Evolutionary conservation across 2,329 filamentous ascomycete genomes (phyloP).

Genomic region (Chaetomium strumarium): DNA sequence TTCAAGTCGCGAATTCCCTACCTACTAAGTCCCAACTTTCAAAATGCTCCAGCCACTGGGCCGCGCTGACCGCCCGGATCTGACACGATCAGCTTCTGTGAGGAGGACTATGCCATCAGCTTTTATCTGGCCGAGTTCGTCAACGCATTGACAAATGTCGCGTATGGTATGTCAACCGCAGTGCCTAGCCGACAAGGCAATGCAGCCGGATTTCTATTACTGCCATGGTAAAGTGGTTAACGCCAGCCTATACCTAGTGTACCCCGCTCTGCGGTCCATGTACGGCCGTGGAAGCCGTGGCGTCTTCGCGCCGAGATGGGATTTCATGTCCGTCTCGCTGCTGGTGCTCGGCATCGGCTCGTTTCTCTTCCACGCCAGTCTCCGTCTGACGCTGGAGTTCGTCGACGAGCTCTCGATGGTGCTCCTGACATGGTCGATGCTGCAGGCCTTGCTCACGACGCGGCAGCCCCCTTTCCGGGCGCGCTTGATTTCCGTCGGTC

Average conservation of each 20-base stretch:
- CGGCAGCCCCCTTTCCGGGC: slow-evolving; percentile 34
- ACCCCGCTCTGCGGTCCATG: slow-evolving; percentile 36
- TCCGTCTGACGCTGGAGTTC: slow-evolving; percentile 39
- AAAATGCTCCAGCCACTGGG: not conserved
- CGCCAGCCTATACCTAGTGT: slow-evolving; percentile 30
- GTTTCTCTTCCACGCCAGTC: slow-evolving; percentile 39
- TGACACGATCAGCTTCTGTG: slow-evolving; percentile 29
- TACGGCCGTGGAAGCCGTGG: slow-evolving; percentile 28
- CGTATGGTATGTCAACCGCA: slow-evolving; percentile 35
- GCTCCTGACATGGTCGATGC: slow-evolving; percentile 44
- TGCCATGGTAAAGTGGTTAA: not conserved
- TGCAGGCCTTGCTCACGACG: slow-evolving; percentile 44
- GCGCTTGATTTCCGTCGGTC: slow-evolving; percentile 30
- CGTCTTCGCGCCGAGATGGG: slow-evolving; percentile 30
- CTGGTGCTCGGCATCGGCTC: slow-evolving; percentile 39
- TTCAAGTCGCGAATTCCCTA: too few relatives aligned
- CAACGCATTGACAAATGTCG: slow-evolving; percentile 46
- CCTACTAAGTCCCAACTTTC: not conserved
- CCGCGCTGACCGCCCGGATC: not conserved
- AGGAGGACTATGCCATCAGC: slow-evolving; percentile 49
- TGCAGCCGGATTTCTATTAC: too few relatives aligned
- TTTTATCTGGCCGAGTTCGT: slow-evolving; percentile 48
- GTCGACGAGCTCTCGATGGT: slow-evolving; percentile 57
- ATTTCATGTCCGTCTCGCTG: slow-evolving; percentile 39
- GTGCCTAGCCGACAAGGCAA: too few relatives aligned